These are phyloP conservation scores for Fusarium caatingaense DNA, from an alignment of 2,329 filamentous ascomycete species.

Conservation along the genomic window DNA sequence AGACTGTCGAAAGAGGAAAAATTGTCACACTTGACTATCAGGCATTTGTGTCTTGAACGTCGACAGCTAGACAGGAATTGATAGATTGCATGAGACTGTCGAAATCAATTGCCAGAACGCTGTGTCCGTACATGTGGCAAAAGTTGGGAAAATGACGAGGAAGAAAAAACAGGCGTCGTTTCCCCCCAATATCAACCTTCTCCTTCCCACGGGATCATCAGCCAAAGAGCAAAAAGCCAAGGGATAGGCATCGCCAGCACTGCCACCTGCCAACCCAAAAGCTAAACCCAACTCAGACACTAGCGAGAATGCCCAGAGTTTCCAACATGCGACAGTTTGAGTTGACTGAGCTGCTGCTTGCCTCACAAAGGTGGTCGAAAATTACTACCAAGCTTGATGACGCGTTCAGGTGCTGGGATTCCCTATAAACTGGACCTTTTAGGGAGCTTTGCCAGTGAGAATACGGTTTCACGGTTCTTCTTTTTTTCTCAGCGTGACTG, in stretches of 20 bases:
- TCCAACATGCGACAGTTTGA: neutral
- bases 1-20: neutral
- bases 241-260: slow-evolving; percentile 20
- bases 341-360: neutral
- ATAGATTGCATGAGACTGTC: neutral
- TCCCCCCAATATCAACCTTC: neutral
- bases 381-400: neutral
- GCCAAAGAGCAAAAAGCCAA: neutral
- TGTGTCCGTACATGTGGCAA: neutral
- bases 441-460: neutral
- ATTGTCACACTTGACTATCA: neutral
- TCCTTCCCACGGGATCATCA: neutral
- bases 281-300: slow-evolving; percentile 15
- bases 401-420: neutral
- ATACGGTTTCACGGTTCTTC: neutral
- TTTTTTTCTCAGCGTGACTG: slow-evolving; percentile 3
- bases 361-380: neutral
- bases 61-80: neutral
- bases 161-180: neutral
- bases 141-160: neutral
- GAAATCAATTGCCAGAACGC: neutral
- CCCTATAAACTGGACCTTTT: neutral
- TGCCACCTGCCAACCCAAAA: slow-evolving; percentile 9
- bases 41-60: neutral
- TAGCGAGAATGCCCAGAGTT: neutral